Evolutionary conservation across 768 basidiomycete genomes (phyloP).

Genomic region (Leccinellum albellum): DNA sequence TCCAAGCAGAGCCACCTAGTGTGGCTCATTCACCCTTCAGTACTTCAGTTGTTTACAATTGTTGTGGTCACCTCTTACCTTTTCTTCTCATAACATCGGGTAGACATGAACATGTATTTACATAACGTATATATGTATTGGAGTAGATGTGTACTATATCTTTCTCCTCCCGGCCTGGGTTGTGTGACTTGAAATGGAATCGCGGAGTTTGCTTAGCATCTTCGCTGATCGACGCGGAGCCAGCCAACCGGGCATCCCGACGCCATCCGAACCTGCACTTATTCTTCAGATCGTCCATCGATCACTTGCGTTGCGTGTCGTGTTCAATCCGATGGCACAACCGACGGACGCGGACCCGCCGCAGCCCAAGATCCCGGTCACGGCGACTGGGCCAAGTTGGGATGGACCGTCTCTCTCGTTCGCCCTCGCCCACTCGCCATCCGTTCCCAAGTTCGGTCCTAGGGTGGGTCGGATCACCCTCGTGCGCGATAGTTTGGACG

Average conservation of each 20-base stretch:
- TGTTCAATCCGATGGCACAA: slow-evolving; percentile 5
- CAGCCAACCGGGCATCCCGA: no score
- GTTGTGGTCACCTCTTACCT: not conserved
- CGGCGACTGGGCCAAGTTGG: not conserved
- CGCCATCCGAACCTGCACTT: no score
- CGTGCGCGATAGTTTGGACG: slow-evolving; percentile 5
- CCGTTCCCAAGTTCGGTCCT: slow-evolving; percentile 21
- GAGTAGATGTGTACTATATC: not conserved
- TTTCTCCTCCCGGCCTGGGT: not conserved
- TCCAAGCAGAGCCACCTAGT: not conserved
- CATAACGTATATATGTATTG: not conserved
- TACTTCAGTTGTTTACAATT: not conserved
- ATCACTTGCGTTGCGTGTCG: no score
- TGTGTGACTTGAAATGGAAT: not conserved
- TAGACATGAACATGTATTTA: not conserved
- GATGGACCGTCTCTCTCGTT: slow-evolving; percentile 19
- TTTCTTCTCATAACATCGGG: not conserved
- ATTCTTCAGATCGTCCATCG: no score
- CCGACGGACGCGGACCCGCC: not conserved
- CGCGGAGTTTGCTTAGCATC: not conserved
- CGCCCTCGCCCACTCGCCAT: not conserved
- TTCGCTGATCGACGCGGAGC: not conserved
- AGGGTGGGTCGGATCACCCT: slow-evolving; percentile 23
- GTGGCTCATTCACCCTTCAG: not conserved
- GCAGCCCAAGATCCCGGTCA: not conserved